Evolutionary conservation across 116 monocot species (phyloP).

Genomic region (Papilionanthe hybrid): DNA sequence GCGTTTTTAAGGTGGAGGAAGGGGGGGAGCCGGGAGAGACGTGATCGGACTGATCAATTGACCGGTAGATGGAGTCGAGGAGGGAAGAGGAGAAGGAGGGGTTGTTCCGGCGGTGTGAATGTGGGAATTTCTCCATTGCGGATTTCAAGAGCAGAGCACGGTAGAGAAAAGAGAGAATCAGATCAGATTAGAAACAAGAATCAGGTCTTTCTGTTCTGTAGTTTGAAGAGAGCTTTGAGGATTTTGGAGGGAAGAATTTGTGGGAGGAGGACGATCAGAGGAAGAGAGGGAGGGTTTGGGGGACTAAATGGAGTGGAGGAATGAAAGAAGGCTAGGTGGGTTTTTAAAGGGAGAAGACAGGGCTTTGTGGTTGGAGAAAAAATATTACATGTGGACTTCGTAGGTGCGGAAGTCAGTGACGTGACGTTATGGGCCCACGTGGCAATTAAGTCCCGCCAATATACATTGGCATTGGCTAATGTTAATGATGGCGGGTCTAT

Average conservation of each 20-base stretch:
- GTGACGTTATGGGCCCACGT: background rate
- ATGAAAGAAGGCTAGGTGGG: background rate
- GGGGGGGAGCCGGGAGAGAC: background rate
- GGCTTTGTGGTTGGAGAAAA: no score
- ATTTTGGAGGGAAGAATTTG: background rate
- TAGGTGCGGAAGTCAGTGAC: background rate
- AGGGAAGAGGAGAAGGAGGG: constrained; percentile 58
- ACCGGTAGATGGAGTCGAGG: constrained; percentile 49
- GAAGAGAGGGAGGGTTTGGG: background rate
- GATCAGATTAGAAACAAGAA: no score
- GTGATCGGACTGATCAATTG: constrained; percentile 27
- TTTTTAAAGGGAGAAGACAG: background rate
- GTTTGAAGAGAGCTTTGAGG: no score
- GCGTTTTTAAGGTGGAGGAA: background rate
- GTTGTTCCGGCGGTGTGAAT: constrained; percentile 12
- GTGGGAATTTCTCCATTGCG: constrained; percentile 8
- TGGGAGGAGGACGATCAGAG: background rate
- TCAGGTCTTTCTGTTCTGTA: no score
- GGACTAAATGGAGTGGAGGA: background rate
- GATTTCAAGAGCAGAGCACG: no score
- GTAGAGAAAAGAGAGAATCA: no score
- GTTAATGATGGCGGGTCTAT: no score
- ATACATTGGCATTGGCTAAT: no score
- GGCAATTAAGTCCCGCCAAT: no score
- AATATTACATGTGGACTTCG: background rate